Evolutionary conservation across 352 stramenopile genomes (phyloP).

Genomic region (Globisporangium iwayamae): DNA sequence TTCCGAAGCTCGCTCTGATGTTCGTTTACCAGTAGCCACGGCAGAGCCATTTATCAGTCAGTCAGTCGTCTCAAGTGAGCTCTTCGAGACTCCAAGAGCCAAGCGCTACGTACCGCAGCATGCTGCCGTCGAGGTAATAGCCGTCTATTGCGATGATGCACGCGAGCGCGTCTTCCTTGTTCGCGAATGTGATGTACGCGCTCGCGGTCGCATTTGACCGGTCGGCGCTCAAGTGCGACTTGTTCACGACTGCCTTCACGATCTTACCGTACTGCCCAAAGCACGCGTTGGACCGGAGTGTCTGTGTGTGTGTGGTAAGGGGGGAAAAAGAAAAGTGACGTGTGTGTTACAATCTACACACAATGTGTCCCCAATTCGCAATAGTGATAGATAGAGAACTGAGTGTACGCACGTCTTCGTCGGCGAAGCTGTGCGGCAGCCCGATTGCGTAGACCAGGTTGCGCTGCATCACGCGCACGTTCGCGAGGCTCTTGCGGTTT

Average conservation of each 20-base stretch:
- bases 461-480: conserved; percentile 91
- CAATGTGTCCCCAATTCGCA: not conserved
- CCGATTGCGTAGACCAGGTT: conserved; percentile 96
- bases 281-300: conserved; percentile 82
- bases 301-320: conserved; percentile 20
- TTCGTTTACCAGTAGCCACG: not conserved
- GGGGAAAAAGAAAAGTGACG: not conserved
- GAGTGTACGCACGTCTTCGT: conserved; percentile 57
- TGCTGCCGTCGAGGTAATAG: conserved; percentile 79
- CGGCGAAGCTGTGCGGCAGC: conserved; percentile 77
- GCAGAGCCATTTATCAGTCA: not conserved
- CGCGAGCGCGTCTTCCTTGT: conserved; percentile 87
- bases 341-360: not conserved
- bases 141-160: conserved; percentile 92
- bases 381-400: not conserved
- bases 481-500: conserved; percentile 83
- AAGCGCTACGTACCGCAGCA: conserved; percentile 48
- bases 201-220: conserved; percentile 75
- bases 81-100: not conserved
- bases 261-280: conserved; percentile 94
- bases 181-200: conserved; percentile 93
- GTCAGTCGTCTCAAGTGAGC: not conserved
- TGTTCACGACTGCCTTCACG: conserved; percentile 92
- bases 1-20: conserved; percentile 89
- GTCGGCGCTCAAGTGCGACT: conserved; percentile 68